Conservation (phyloP, 2,329 filamentous ascomycete genomes). For the Myrmaecium sp. region DNA sequence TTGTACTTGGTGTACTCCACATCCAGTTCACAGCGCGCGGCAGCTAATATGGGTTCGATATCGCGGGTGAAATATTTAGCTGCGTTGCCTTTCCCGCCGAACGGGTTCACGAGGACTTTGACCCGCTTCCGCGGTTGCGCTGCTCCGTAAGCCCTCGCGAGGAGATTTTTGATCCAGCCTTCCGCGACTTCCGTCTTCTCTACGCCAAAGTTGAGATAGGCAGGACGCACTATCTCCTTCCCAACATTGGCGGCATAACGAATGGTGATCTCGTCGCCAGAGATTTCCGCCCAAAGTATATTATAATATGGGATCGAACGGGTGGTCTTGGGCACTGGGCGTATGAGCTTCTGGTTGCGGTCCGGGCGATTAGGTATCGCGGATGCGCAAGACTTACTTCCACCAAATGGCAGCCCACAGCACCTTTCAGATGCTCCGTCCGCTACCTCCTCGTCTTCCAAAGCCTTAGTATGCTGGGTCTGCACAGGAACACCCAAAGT, state of each 20-base stretch:
- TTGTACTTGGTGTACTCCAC: constrained; percentile 52
- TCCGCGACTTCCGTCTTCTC: constrained; percentile 35
- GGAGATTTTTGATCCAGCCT: constrained; percentile 46
- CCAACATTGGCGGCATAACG: constrained; percentile 48
- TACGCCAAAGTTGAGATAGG: constrained; percentile 44
- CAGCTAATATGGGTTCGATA: constrained; percentile 67
- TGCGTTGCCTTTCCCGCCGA: constrained; percentile 68
- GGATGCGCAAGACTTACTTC: constrained; percentile 4
- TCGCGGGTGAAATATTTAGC: constrained; percentile 55
- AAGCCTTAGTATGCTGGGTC: constrained; percentile 2
- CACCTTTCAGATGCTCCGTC: constrained; percentile 33
- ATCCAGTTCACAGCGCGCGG: constrained; percentile 62
- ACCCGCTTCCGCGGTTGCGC: constrained; percentile 57
- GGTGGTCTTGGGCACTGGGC: constrained; percentile 29
- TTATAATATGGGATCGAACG: constrained; percentile 62
- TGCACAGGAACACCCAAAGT: constrained; percentile 2
- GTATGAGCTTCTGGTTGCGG: constrained; percentile 5
- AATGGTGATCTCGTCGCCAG: constrained; percentile 45
- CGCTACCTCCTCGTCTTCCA: constrained; percentile 37
- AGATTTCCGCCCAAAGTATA: constrained; percentile 62
- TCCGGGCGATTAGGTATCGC: not conserved
- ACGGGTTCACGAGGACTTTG: constrained; percentile 81
- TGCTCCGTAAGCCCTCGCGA: constrained; percentile 53
- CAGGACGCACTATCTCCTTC: constrained; percentile 41
- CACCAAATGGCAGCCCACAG: constrained; percentile 38